Evolutionary conservation across 805 yeast species (phyloP).

Genomic region (Cyberlindnera samutprakarnensis): DNA sequence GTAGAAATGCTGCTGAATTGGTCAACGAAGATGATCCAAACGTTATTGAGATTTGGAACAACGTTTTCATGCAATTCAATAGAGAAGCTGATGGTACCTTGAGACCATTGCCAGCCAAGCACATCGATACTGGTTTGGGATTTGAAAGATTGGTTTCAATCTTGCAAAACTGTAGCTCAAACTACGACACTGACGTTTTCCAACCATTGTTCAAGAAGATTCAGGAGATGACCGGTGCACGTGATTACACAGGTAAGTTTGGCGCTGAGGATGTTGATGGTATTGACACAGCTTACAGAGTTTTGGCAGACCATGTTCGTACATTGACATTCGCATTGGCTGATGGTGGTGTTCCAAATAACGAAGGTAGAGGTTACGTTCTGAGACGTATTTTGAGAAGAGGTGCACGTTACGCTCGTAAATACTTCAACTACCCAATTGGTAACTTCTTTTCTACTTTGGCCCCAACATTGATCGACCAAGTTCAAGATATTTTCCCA

Average conservation of each 20-base stretch:
- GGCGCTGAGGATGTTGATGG: constrained; percentile 92
- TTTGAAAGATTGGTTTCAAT: constrained; percentile 95
- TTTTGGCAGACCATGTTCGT: constrained; percentile 96
- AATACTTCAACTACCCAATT: constrained; percentile 91
- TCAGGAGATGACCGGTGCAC: constrained; percentile 88
- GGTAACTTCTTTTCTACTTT: constrained; percentile 89
- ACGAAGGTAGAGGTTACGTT: constrained; percentile 98
- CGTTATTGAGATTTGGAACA: constrained; percentile 96
- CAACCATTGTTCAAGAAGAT: constrained; percentile 79
- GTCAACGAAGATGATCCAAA: constrained; percentile 98
- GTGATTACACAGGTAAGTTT: constrained; percentile 87
- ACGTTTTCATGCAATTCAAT: constrained; percentile 94
- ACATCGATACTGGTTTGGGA: constrained; percentile 98
- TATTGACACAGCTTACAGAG: constrained; percentile 96
- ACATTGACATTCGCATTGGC: constrained; percentile 93
- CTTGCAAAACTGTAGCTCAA: constrained; percentile 83
- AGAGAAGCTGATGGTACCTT: constrained; percentile 83
- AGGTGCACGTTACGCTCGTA: constrained; percentile 95
- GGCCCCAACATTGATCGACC: constrained; percentile 88
- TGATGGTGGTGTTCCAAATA: constrained; percentile 99
- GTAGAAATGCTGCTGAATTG: constrained; percentile 85
- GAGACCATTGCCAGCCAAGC: constrained; percentile 85
- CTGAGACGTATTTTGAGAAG: constrained; percentile 94
- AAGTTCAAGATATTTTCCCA: constrained; percentile 85
- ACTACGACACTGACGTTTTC: constrained; percentile 97